Percentiles rank a stretch among this genome's conserved stretches.
phyloP scores from a whole-genome alignment of 2,329 filamentous ascomycete genomes.

The Fusarium sp. region DNA sequence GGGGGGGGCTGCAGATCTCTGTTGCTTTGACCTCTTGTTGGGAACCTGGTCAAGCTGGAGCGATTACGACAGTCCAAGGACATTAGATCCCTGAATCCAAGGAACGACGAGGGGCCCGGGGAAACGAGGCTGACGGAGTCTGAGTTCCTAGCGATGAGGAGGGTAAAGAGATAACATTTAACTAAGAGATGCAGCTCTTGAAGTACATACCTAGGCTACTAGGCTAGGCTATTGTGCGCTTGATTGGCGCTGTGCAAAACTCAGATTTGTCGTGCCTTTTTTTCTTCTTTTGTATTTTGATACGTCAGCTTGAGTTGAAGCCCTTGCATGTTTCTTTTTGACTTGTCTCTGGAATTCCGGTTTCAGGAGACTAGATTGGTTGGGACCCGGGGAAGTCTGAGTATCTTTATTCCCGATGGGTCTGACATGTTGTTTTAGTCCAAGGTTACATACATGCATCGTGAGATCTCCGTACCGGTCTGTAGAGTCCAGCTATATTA shows the following conservation, averaged over 20 bases:
- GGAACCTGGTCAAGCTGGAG: not conserved
- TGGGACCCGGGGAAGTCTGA: not conserved
- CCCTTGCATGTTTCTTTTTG: constrained; percentile 6
- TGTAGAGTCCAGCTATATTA: not conserved
- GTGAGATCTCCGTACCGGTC: constrained; percentile 33
- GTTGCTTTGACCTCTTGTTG: constrained; percentile 13
- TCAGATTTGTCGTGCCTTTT: not conserved
- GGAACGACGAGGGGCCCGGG: not conserved
- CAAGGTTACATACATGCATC: not conserved
- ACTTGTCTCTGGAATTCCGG: not conserved
- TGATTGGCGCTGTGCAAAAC: not conserved
- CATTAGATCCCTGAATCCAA: not conserved
- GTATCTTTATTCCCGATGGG: not conserved
- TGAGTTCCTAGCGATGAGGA: not conserved
- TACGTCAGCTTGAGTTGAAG: not conserved
- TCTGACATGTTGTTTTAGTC: not conserved
- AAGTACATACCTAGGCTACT: not conserved
- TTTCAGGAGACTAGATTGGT: not conserved
- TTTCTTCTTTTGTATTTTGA: constrained; percentile 1
- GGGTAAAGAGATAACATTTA: not conserved
- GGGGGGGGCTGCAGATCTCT: constrained; percentile 30
- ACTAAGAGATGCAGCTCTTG: not conserved
- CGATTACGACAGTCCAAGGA: not conserved
- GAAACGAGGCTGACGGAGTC: not conserved
- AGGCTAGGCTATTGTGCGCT: not conserved